These are phyloP conservation scores for Saccharomyces hybrid DNA, from an alignment of 1,139 yeast species.

Conservation along the genomic window DNA sequence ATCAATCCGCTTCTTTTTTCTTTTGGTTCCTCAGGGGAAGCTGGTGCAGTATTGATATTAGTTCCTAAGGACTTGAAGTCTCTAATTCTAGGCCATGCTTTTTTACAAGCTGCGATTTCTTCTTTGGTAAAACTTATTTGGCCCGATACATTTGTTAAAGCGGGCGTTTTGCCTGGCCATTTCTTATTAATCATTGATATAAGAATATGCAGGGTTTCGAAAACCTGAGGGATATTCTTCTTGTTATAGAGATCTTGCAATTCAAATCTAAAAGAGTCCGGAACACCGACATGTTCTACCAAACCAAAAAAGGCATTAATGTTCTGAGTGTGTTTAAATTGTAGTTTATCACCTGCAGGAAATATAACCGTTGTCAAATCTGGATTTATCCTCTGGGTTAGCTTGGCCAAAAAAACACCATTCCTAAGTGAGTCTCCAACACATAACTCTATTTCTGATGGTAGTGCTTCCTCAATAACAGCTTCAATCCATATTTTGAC, in stretches of 20 bases:
- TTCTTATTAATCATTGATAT: constrained; percentile 53
- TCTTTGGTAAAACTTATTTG: constrained; percentile 53
- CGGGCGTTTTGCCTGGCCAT: constrained; percentile 43
- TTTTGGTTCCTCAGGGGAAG: constrained; percentile 2
- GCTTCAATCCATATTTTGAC: constrained; percentile 71
- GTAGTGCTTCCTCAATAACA: constrained; percentile 45
- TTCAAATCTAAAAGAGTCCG: constrained; percentile 82
- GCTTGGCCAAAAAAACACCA: constrained; percentile 78
- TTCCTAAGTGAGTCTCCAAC: constrained; percentile 60
- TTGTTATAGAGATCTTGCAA: constrained; percentile 88
- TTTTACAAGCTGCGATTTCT: constrained; percentile 62
- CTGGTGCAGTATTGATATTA: constrained; percentile 11
- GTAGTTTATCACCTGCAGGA: constrained; percentile 50
- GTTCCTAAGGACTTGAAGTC: constrained; percentile 42
- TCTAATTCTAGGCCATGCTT: constrained; percentile 46
- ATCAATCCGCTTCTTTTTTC: constrained; percentile 15
- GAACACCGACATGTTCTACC: constrained; percentile 63
- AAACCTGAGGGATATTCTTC: constrained; percentile 87
- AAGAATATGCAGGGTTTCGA: constrained; percentile 87
- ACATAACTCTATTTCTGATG: constrained; percentile 44
- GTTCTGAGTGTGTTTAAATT: constrained; percentile 88
- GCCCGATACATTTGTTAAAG: constrained; percentile 58
- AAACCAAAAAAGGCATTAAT: constrained; percentile 77
- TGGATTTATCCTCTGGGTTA: constrained; percentile 69
- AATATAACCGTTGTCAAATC: constrained; percentile 48